A percentile compares a stretch with the other conserved stretches of the same genome.
phyloP scores from a whole-genome alignment of 352 stramenopile species.

The Phytophthora gonapodyides region DNA sequence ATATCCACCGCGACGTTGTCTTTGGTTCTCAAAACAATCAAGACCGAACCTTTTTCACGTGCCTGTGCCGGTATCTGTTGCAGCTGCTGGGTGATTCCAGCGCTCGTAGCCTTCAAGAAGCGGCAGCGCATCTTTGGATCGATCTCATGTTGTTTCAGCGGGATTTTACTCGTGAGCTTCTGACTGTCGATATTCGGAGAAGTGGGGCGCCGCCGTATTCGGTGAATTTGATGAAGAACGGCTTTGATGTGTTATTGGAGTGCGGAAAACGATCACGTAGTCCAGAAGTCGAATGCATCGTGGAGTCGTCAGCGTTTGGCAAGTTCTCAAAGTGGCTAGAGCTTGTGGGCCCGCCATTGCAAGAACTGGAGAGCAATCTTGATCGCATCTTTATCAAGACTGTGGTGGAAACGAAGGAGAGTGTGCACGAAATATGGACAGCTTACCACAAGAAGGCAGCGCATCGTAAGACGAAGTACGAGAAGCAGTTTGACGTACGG shows the following conservation, averaged over 20 bases:
- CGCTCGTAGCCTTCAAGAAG: constrained; percentile 46
- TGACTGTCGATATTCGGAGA: constrained; percentile 70
- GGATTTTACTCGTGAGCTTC: constrained; percentile 50
- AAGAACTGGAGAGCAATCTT: constrained; percentile 65
- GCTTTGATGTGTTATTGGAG: constrained; percentile 67
- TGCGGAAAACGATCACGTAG: constrained; percentile 16
- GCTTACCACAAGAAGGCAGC: constrained; percentile 46
- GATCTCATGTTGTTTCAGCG: constrained; percentile 72
- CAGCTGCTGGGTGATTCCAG: constrained; percentile 52
- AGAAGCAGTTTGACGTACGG: constrained; percentile 43
- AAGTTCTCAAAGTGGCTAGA: constrained; percentile 73
- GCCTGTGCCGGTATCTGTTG: constrained; percentile 64
- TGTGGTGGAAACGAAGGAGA: constrained; percentile 58
- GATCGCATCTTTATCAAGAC: constrained; percentile 65
- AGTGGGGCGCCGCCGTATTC: constrained; percentile 55
- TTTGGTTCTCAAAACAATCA: constrained; percentile 56
- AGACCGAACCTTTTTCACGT: constrained; percentile 68
- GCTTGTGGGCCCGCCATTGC: constrained; percentile 66
- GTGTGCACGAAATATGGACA: constrained; percentile 56
- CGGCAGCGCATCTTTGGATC: constrained; percentile 62
- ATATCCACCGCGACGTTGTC: constrained; percentile 63
- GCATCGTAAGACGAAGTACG: constrained; percentile 43
- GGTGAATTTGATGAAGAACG: constrained; percentile 82
- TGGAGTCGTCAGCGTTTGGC: constrained; percentile 32
- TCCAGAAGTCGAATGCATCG: constrained; percentile 13